Evolutionary conservation across 805 yeast genomes (phyloP), one percentile per base, ranked within the genome.

Genomic region (Wickerhamiella slavikovae): DNA sequence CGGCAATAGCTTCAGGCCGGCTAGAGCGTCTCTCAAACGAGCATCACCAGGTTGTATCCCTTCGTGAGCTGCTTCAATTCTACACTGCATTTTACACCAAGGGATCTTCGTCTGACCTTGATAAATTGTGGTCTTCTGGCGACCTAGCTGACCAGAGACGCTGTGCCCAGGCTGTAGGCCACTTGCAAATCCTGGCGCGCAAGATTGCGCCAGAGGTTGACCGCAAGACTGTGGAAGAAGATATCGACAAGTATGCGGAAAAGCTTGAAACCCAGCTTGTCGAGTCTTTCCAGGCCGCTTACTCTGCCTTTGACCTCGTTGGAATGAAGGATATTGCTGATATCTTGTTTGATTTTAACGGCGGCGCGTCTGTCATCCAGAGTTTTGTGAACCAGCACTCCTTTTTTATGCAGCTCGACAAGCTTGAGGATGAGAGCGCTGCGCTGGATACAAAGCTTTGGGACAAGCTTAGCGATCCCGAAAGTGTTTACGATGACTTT

Each of bases 371-470:
- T 34, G 85, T 83, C 6, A 74, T 79, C 6, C 79, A 73, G 45
- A 69, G 73, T 28, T 85, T 78, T 52, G 76, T 83, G 24, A 70
- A 68, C 45, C 80, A 77, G 45, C 79, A 77, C 45, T 75, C 71
- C 28, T 64, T 73, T 34, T 75, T 83, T 48, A 57, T 60, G 31
- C 54, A 62, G 37, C 63, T 66, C 34, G 47, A 52, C 49, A 22
- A 44, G 37, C 30, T 40, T 15, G 47, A 48, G 13, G 41, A 49
- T 18, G 51, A 47, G 25, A 32, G 44, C 5, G 45, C 49, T 4
- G 25, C 31, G n/a, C 24, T 31, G 22, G 24, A 31, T 18, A 51
- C 42, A 15, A 40, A 37, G 10, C 42, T 52, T 21, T 79, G 92
- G 82, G 49, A 52, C 8, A 52, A 55, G 14, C 46, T 85, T 28